Evolutionary conservation across 2,329 filamentous ascomycete species (phyloP).

Genomic region (Calonectria multiphialidica): DNA sequence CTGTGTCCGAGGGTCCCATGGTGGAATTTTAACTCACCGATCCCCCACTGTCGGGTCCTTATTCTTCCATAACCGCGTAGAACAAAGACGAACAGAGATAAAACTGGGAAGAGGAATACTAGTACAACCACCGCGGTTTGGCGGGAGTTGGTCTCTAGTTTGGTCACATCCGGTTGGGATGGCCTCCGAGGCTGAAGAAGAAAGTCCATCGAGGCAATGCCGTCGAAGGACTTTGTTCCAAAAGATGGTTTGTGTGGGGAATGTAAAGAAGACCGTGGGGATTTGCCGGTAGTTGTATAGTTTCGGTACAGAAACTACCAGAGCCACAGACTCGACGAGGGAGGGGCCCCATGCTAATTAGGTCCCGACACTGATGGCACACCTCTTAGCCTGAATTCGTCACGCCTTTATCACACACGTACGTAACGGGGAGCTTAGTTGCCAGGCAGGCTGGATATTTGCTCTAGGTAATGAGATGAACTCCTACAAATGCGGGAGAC

Average conservation of each 20-base stretch:
- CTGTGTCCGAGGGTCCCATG: background rate
- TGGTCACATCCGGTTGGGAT: conserved; percentile 11
- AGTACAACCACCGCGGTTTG: conserved; percentile 16
- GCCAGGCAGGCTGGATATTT: background rate
- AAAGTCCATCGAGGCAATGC: conserved; percentile 16
- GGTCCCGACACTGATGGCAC: background rate
- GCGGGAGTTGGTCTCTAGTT: conserved; percentile 15
- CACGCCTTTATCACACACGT: background rate
- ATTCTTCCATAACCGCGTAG: conserved; percentile 25
- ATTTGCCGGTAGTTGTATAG: conserved; percentile 7
- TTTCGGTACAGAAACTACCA: background rate
- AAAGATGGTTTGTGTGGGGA: background rate
- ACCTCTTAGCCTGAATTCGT: background rate
- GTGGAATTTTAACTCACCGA: conserved; percentile 16
- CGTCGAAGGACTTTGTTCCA: background rate
- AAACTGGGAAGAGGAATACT: conserved; percentile 23
- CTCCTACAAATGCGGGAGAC: background rate
- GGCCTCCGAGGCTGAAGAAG: conserved; percentile 18
- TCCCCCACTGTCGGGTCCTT: conserved; percentile 23
- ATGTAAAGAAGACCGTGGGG: background rate
- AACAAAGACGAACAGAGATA: conserved; percentile 15
- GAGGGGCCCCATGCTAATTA: background rate
- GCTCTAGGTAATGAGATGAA: background rate
- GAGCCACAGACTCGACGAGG: background rate
- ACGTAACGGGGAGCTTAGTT: background rate